phyloP scores from a whole-genome alignment of 305 asterid genomes.

The Solanum hybrid region DNA sequence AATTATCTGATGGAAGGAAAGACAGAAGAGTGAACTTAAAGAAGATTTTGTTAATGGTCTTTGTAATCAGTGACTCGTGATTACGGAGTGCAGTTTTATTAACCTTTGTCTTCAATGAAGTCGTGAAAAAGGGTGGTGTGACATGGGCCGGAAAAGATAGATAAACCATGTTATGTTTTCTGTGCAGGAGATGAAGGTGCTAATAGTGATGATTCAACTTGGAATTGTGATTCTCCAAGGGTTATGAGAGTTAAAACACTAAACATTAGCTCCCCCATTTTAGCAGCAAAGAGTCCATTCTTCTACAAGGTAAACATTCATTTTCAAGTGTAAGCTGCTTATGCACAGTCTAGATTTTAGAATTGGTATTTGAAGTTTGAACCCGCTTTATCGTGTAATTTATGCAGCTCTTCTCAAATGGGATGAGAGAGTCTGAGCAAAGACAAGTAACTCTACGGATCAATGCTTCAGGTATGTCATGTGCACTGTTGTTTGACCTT shows the following conservation, averaged over 20 bases:
- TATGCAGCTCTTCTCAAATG: conserved; percentile 22
- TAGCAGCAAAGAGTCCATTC: conserved; percentile 34
- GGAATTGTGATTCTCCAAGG: conserved; percentile 21
- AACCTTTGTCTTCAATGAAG: neutral
- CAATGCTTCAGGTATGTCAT: conserved; percentile 13
- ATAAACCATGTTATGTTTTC: neutral
- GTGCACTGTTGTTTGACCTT: neutral
- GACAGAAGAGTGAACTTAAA: neutral
- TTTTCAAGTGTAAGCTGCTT: neutral
- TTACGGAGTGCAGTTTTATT: neutral
- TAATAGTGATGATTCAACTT: conserved; percentile 16
- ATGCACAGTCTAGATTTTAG: neutral
- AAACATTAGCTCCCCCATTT: conserved; percentile 29
- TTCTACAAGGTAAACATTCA: conserved; percentile 18
- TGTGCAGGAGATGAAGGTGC: conserved; percentile 27
- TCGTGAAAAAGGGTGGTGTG: neutral
- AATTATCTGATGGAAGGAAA: neutral
- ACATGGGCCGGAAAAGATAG: neutral
- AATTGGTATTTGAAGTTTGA: neutral
- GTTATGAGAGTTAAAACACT: conserved; percentile 18
- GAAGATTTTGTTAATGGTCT: neutral
- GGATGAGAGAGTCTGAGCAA: conserved; percentile 25
- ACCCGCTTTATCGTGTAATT: neutral
- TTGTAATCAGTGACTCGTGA: neutral
- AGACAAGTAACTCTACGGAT: conserved; percentile 19